These are phyloP conservation scores for Leishmania major DNA, from an alignment of 208 protist genomes.

Conservation along the genomic window DNA sequence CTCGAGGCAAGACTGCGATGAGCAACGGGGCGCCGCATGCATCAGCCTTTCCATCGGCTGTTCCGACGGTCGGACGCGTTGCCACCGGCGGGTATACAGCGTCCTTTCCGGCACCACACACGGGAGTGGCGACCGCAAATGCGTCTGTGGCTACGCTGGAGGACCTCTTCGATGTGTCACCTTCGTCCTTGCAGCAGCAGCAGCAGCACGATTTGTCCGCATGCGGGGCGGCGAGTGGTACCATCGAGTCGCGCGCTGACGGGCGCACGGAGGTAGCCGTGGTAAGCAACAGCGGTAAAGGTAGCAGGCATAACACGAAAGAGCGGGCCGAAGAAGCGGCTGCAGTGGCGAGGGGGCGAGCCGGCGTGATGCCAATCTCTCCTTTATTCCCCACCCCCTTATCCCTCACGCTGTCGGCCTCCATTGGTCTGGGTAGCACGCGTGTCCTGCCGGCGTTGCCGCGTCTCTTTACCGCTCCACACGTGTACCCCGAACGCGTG, in stretches of 20 bases:
- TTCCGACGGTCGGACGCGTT: background rate
- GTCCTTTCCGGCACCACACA: background rate
- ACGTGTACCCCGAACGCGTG: constrained; percentile 24
- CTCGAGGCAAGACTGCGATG: background rate
- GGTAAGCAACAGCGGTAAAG: background rate
- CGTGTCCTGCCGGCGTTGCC: constrained; percentile 47
- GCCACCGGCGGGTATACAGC: background rate
- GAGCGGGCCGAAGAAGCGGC: background rate
- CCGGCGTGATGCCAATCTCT: background rate
- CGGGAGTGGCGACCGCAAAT: background rate
- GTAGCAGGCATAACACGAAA: background rate
- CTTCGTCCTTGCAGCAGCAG: constrained; percentile 9
- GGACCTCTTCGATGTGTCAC: constrained; percentile 16
- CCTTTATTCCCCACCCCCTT: background rate
- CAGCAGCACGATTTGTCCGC: background rate
- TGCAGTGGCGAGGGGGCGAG: background rate
- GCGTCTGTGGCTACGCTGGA: constrained; percentile 1
- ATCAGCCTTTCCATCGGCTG: constrained; percentile 4
- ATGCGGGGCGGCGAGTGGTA: background rate
- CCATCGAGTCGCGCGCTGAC: background rate
- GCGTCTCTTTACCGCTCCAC: constrained; percentile 33
- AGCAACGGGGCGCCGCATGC: background rate
- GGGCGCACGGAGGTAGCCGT: background rate
- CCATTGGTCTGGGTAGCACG: constrained; percentile 17
- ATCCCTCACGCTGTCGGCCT: constrained; percentile 5